Evolutionary conservation across 192 early-diverging fungal species (phyloP).

Genomic region (Podila minutissima): DNA sequence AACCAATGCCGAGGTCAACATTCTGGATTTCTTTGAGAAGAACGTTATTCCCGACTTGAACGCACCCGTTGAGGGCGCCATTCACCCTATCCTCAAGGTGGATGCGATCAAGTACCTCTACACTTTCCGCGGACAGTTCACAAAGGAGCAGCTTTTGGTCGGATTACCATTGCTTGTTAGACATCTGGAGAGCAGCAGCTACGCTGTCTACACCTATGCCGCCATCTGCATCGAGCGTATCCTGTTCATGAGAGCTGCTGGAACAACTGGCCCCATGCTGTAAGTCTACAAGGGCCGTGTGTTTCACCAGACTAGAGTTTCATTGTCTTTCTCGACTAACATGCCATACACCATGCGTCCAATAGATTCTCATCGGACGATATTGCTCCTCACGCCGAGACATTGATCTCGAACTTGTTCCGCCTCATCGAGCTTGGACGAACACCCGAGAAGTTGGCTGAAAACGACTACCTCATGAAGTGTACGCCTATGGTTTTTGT

Average conservation of each 20-base stretch:
- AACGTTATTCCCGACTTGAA: constrained; percentile 90
- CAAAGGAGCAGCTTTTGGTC: constrained; percentile 78
- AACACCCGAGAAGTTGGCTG: constrained; percentile 92
- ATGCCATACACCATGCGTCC: background rate
- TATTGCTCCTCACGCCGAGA: constrained; percentile 72
- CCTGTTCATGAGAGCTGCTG: constrained; percentile 73
- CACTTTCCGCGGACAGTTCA: constrained; percentile 94
- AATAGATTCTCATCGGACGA: constrained; percentile 74
- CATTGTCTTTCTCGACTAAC: background rate
- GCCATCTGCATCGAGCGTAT: constrained; percentile 93
- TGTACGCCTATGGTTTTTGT: constrained; percentile 47
- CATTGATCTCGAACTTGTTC: constrained; percentile 80
- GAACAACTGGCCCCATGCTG: constrained; percentile 59
- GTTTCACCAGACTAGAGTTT: background rate
- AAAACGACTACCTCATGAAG: constrained; percentile 98
- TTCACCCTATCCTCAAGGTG: constrained; percentile 91
- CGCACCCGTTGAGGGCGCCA: constrained; percentile 67
- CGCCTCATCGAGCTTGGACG: constrained; percentile 77
- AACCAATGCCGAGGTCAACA: constrained; percentile 86
- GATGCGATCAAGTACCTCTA: constrained; percentile 95
- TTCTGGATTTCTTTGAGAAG: constrained; percentile 83
- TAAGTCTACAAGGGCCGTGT: constrained; percentile 32
- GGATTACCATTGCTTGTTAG: constrained; percentile 81
- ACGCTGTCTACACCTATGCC: constrained; percentile 92
- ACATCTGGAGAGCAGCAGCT: constrained; percentile 84